These are phyloP conservation scores for Protea cynaroides DNA, from an alignment of 164 flowering plant genomes.

Conservation along the genomic window DNA sequence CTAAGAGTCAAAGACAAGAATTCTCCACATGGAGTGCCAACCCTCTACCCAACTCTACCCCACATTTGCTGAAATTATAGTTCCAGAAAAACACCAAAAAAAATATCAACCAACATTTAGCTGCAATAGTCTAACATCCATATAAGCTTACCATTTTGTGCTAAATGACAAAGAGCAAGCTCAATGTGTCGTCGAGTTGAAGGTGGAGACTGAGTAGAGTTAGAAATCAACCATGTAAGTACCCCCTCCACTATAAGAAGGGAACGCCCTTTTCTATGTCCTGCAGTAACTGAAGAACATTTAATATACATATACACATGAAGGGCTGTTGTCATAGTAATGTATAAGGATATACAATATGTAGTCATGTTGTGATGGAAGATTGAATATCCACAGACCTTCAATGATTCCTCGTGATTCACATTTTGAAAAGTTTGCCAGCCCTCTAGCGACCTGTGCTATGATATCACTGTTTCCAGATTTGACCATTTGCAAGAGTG, in stretches of 20 bases:
- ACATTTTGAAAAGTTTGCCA: constrained; percentile 91
- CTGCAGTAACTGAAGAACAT: constrained; percentile 28
- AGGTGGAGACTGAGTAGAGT: constrained; percentile 36
- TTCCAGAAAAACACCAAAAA: not conserved
- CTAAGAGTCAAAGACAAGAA: no score
- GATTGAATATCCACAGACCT: constrained; percentile 36
- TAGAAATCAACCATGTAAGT: constrained; percentile 65
- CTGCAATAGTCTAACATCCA: constrained; percentile 1
- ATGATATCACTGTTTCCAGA: constrained; percentile 57
- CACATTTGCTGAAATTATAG: no score
- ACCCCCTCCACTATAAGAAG: constrained; percentile 71
- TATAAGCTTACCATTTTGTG: constrained; percentile 62
- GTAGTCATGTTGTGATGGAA: not conserved
- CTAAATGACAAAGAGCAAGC: constrained; percentile 88
- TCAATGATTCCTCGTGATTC: constrained; percentile 71
- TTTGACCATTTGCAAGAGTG: constrained; percentile 58
- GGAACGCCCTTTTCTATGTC: constrained; percentile 63
- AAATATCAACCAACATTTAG: not conserved
- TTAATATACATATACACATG: not conserved
- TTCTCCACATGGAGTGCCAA: no score
- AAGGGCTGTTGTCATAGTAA: not conserved
- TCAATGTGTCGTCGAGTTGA: constrained; percentile 80
- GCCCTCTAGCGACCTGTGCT: constrained; percentile 81
- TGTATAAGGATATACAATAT: not conserved
- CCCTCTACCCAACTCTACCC: no score